These are phyloP conservation scores for Torulaspora delbrueckii DNA, from an alignment of 805 yeast genomes.

Conservation along the genomic window DNA sequence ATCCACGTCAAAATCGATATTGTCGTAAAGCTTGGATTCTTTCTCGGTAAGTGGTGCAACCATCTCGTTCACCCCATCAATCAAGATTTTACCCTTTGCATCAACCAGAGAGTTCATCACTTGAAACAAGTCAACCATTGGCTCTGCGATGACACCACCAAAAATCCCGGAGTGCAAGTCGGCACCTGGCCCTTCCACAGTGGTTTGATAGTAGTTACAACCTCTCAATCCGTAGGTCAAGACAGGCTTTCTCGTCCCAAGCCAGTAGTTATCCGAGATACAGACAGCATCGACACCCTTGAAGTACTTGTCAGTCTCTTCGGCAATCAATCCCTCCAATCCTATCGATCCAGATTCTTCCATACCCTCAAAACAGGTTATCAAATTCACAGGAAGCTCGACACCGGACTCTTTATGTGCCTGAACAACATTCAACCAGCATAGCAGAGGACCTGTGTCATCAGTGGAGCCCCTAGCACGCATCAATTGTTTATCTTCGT, in stretches of 20 bases:
- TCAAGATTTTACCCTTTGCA: conserved; percentile 71
- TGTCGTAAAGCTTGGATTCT: conserved; percentile 75
- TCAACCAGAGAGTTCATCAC: conserved; percentile 75
- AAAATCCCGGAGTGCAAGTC: conserved; percentile 96
- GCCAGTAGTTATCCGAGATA: conserved; percentile 97
- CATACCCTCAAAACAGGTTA: conserved; percentile 97
- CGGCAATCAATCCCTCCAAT: conserved; percentile 72
- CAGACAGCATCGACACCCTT: conserved; percentile 90
- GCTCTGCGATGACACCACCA: conserved; percentile 97
- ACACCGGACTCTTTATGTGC: conserved; percentile 82
- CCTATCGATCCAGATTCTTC: conserved; percentile 97
- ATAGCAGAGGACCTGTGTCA: conserved; percentile 97
- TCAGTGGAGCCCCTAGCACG: conserved; percentile 95
- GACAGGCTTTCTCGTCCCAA: conserved; percentile 95
- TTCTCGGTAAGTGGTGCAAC: conserved; percentile 85
- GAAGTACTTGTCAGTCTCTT: conserved; percentile 76
- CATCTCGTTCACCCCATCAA: conserved; percentile 89
- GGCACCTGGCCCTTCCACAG: conserved; percentile 86
- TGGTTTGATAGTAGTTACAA: conserved; percentile 83
- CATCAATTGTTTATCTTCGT: conserved; percentile 62
- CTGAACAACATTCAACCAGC: conserved; percentile 90
- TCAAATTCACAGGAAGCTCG: conserved; percentile 89
- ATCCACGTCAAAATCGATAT: conserved; percentile 75
- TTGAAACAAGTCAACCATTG: conserved; percentile 86
- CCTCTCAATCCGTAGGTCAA: conserved; percentile 98